Percentiles rank a stretch among this genome's conserved stretches.
phyloP scores from a whole-genome alignment of 1,139 yeast genomes.

The Taphrina wiesneri region DNA sequence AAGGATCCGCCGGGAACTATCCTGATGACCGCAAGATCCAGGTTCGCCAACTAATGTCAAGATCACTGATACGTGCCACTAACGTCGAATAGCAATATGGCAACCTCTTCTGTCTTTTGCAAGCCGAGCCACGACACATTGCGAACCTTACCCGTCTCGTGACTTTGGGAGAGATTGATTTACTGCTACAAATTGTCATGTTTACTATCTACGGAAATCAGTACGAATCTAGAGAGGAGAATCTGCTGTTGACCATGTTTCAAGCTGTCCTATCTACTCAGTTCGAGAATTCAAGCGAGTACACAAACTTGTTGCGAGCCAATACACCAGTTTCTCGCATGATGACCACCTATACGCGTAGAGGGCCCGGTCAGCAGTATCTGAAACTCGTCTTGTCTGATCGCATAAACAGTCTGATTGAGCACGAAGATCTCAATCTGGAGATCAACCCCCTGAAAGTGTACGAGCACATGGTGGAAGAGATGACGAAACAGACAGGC shows the following conservation, averaged over 20 bases:
- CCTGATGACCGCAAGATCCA: slow-evolving; percentile 40
- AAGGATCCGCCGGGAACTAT: slow-evolving; percentile 38
- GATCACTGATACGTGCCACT: background rate
- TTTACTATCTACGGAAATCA: slow-evolving; percentile 52
- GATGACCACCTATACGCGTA: slow-evolving; percentile 51
- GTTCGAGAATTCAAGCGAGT: slow-evolving; percentile 48
- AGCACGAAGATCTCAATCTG: slow-evolving; percentile 44
- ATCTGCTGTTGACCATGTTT: slow-evolving; percentile 48
- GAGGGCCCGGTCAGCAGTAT: slow-evolving; percentile 52
- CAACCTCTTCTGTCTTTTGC: slow-evolving; percentile 48
- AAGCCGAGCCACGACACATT: slow-evolving; percentile 49
- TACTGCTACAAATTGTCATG: slow-evolving; percentile 50
- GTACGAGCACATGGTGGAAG: slow-evolving; percentile 43
- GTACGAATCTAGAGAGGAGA: slow-evolving; percentile 51
- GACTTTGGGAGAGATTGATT: slow-evolving; percentile 49
- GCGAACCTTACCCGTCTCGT: slow-evolving; percentile 48
- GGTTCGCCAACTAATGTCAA: slow-evolving; percentile 1
- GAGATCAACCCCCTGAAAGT: slow-evolving; percentile 49
- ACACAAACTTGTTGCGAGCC: slow-evolving; percentile 48
- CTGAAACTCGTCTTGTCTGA: slow-evolving; percentile 46
- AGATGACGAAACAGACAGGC: slow-evolving; percentile 33
- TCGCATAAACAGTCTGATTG: slow-evolving; percentile 45
- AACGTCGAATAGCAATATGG: slow-evolving; percentile 44
- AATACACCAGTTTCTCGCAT: slow-evolving; percentile 51
- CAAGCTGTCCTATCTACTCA: slow-evolving; percentile 49